Evolutionary conservation across 2,329 filamentous ascomycete species (phyloP), one percentile per base, ranked within the genome.

Genomic region (Exophiala aquamarina): DNA sequence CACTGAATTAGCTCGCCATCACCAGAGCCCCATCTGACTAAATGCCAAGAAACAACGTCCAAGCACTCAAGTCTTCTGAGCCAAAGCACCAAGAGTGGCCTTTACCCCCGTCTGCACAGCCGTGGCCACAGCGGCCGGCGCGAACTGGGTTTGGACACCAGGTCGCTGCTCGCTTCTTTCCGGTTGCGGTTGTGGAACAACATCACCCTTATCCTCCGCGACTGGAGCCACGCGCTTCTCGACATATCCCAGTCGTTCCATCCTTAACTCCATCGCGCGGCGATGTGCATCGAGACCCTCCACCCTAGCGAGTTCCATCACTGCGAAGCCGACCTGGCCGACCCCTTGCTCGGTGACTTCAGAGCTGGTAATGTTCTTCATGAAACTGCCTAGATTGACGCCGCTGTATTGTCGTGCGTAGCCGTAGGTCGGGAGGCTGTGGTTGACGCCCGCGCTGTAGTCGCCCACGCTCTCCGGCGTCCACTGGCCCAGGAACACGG

Each of bases 391-490:
- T 4, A 98, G 80, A 68, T 95, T 98, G 63, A 98, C 93, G 42
- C 93, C 93, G 4, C 90, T 96, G 74, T 98, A 98, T 69, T 98
- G 93, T 72, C 95, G 95, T 39, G 93, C 93, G 63, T 95, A 98
- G 32, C 93, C 93, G 64, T 97, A 98, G 0, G 93, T 98, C 42
- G 93, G 93, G 57, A 98, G 74, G 49, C 89, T 94, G 75, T 98
- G 93, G 69, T 98, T 98, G 33, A 98, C 93, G 63, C 93, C 93
- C 43, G 93, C 93, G 55, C 90, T 95, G 73, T 98, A 98, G 67
- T 98, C 93, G 36, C 93, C 93, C 3, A 98, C 93, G 66, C 89
- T 95, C 72, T 98, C 93, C 4, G 93, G 93, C 0, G 93, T 97
- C 93, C 93, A 98, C 56, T 87, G 78, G 8, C 93, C 93, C 56